phyloP scores from a whole-genome alignment of 352 stramenopile genomes.

The Lagenidium giganteum region DNA sequence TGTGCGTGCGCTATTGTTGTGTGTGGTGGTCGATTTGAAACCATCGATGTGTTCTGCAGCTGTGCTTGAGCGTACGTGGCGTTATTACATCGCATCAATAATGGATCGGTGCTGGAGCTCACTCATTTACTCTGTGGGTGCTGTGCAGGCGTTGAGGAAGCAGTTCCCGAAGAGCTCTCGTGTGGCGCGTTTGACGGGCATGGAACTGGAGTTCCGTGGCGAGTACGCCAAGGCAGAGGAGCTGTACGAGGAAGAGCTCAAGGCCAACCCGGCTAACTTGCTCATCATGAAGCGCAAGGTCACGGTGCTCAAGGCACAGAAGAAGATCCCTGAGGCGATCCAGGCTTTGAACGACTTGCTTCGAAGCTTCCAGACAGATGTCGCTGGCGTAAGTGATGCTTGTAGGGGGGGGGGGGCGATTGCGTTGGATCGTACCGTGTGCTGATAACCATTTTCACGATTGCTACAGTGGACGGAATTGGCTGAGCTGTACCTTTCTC shows the following conservation, averaged over 20 bases:
- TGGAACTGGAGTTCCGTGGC: constrained; percentile 47
- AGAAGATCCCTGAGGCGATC: constrained; percentile 48
- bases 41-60: neutral
- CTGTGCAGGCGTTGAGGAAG: constrained; percentile 27
- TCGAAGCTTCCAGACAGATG: constrained; percentile 54
- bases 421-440: neutral
- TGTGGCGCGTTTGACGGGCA: constrained; percentile 49
- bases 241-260: constrained; percentile 54
- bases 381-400: constrained; percentile 27
- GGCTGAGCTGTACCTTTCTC: constrained; percentile 45
- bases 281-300: constrained; percentile 64
- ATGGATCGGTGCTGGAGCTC: too few relatives aligned
- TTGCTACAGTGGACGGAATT: constrained; percentile 52
- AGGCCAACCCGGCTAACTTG: constrained; percentile 50
- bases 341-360: constrained; percentile 53
- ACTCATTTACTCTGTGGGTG: too few relatives aligned
- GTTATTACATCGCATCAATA: too few relatives aligned
- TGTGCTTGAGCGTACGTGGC: neutral
- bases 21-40: neutral
- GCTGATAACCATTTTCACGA: neutral
- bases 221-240: constrained; percentile 51
- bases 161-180: constrained; percentile 63
- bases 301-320: constrained; percentile 57
- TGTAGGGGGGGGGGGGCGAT: neutral
- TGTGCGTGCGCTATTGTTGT: too few relatives aligned